Evolutionary conservation across 345 rosid species (phyloP), one percentile per base, ranked within the genome.

Genomic region (Citrus reticulata): DNA sequence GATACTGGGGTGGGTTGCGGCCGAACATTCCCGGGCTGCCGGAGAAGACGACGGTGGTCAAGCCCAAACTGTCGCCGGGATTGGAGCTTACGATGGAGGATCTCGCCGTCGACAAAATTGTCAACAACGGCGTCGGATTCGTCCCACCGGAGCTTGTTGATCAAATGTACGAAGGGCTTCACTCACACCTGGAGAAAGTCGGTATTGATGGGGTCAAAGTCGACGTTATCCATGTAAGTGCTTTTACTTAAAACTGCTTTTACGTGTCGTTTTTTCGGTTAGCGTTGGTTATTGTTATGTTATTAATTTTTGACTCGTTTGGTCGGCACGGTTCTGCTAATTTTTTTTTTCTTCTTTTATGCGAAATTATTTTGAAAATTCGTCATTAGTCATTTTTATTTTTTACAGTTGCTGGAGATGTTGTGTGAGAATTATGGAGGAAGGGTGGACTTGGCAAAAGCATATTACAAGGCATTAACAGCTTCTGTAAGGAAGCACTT

Each of bases 171-270:
- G 93, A 96, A 69, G 98, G 98, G 13, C 82, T 96, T 27, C 99
- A 96, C 71, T 88, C 97, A 14, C 97, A 93, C 72, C 73, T 96
- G 78, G 84, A 89, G 76, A 83, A 78, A 17, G 90, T 70, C 17
- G 98, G 98, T 27, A 86, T 96, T 65, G 97, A 96, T 79, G 99
- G 99, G n/a, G 99, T 96, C 83, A 96, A 96, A 81, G 95, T 96
- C 25, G 98, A 96, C 87, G 99, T 94, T 76, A 96, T 96, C 73
- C 98, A 96, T 42, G 99, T 95, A 89, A 91, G 96, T 81, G 14
- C 24, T 25, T 9, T 1, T 49, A 16, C 3, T 27, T 7, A 8
- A 11, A 46, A 49, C 14, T 42, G 37, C 62, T 34, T 11, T 16
- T 2, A 3, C 58, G 51, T 46, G 51, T 63, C 13, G 11, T 3